Evolutionary conservation across 2,329 filamentous ascomycete species (phyloP).

Genomic region (Colletotrichum navitas): DNA sequence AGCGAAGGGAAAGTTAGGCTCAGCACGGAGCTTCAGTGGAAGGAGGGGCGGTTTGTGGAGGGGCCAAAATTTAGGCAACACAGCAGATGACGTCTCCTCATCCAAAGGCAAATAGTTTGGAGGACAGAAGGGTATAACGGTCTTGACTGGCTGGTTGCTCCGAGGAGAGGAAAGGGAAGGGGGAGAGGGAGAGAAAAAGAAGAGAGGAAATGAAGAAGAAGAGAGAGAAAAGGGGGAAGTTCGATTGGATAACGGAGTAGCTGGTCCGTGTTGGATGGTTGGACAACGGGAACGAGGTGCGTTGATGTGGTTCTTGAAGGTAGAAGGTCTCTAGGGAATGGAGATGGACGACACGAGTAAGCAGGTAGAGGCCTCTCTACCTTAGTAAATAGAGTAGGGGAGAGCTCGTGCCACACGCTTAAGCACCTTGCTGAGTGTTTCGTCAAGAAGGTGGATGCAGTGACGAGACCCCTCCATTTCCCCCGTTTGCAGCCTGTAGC

Average conservation of each 20-base stretch:
- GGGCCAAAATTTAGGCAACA: constrained; percentile 35
- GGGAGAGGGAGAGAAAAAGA: background rate
- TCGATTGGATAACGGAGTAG: background rate
- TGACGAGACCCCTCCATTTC: constrained; percentile 19
- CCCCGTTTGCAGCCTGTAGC: constrained; percentile 26
- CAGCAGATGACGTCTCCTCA: constrained; percentile 34
- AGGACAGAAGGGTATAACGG: background rate
- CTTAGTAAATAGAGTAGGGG: constrained; percentile 11
- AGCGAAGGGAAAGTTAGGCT: constrained; percentile 30
- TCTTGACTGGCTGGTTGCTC: background rate
- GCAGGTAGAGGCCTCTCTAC: no score
- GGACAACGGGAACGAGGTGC: constrained; percentile 8
- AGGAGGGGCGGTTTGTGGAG: constrained; percentile 36
- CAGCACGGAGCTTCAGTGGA: constrained; percentile 26
- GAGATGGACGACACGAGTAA: background rate
- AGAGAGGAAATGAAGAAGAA: background rate
- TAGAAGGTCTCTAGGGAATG: background rate
- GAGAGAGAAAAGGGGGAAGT: background rate
- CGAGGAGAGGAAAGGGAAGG: background rate
- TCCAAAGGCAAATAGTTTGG: constrained; percentile 9
- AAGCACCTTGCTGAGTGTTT: constrained; percentile 28
- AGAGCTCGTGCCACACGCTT: constrained; percentile 27
- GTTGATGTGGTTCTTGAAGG: constrained; percentile 3
- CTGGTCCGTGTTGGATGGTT: background rate
- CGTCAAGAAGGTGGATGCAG: constrained; percentile 25